phyloP scores from a whole-genome alignment of 352 stramenopile genomes.

The Plasmopara halstedii region DNA sequence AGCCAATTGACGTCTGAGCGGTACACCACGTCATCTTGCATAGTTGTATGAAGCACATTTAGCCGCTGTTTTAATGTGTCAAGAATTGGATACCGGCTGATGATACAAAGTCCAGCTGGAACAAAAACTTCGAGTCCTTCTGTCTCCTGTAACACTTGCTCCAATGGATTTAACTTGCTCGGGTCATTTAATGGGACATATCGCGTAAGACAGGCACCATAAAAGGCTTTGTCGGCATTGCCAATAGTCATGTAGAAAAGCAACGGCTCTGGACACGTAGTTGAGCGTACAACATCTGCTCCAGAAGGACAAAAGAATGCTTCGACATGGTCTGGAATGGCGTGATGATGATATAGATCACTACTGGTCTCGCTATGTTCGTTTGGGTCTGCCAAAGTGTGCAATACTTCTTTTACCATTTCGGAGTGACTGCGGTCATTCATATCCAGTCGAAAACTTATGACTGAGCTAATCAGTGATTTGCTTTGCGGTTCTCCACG shows the following conservation, averaged over 20 bases:
- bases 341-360: constrained; percentile 63
- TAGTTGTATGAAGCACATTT: constrained; percentile 45
- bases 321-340: constrained; percentile 78
- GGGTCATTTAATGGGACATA: constrained; percentile 67
- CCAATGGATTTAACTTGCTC: constrained; percentile 57
- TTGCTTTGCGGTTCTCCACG: constrained; percentile 50
- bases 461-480: constrained; percentile 61
- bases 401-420: constrained; percentile 64
- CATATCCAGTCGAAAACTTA: constrained; percentile 58
- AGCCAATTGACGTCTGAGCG: constrained; percentile 50
- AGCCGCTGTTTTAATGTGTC: constrained; percentile 72
- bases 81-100: constrained; percentile 76
- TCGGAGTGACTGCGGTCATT: constrained; percentile 45
- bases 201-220: constrained; percentile 68
- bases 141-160: constrained; percentile 73
- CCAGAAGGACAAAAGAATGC: constrained; percentile 68
- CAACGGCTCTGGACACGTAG: constrained; percentile 45
- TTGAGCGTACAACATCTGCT: constrained; percentile 50
- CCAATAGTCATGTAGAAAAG: constrained; percentile 83
- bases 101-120: constrained; percentile 65
- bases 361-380: constrained; percentile 37
- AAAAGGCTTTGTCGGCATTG: constrained; percentile 75
- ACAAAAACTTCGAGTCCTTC: constrained; percentile 77
- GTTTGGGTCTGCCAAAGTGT: constrained; percentile 48
- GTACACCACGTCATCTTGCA: constrained; percentile 51